Base-by-base conservation (phyloP, 1,284 basidiomycete species). In the Xerocomus nothofagi region DNA sequence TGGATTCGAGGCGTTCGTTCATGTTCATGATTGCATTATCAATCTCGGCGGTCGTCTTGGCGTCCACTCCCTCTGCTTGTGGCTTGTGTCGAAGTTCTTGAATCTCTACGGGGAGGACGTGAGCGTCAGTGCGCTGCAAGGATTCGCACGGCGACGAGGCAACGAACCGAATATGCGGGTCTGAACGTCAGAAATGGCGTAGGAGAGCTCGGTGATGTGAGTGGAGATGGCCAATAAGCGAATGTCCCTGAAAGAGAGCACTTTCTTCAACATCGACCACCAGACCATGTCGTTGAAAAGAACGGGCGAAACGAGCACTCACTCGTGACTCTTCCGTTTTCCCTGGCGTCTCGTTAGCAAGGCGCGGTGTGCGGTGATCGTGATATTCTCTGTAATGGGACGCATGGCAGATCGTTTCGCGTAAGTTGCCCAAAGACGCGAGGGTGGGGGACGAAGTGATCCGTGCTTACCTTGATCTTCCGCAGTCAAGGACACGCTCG, bases 21-120 rank as follows among this genome's bases (percentile, higher is more conserved):
- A 94, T 79, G 53, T 70, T 80, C 72, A 87, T 86, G 33, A 94
- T 74, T 4, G 90, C 88, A 52, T 86, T 79, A 64, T 93, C 91
- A 51, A 94, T 89, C 46, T 85, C 79, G 50, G 73, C 75, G 1
- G 84, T 82, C 30, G 82, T 81, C 47, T 69, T 74, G 10, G 77
- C 72, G 31, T 67, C 66, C 14, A 71, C 70, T n/a, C 73, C 72
- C n/a, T 78, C 74, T 21, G 79, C 76, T 56, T 87, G 84, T 17
- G 86, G 83, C 64, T 84, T 88, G 69, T 91, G 88, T 40, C 88
- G 83, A 40, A 91, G 78, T 66, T 91, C 88, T 67, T 91, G 88
- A 48, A 91, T 90, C 69, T 91, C 88, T 91, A 63, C 36, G 55
- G 23, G 39, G n/a, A 7, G 39, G 38, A 44, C 17, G 27, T 34